Percentiles rank a stretch among this genome's conserved stretches.
phyloP scores from a whole-genome alignment of 495 filamentous ascomycete genomes.

The Annulohypoxylon moriforme region DNA sequence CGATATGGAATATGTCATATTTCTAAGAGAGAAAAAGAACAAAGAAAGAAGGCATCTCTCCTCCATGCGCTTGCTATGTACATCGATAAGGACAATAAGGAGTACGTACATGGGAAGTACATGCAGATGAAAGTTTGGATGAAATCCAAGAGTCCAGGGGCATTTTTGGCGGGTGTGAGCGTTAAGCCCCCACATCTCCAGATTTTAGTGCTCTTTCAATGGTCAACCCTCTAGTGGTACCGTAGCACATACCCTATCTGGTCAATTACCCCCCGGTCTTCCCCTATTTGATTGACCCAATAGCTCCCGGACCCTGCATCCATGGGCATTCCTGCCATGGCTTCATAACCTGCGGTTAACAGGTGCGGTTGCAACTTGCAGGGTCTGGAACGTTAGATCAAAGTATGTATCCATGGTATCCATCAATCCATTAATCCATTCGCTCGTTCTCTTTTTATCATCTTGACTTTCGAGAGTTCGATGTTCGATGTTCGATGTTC shows the following conservation, averaged over 20 bases:
- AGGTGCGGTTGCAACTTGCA: conserved; percentile 4
- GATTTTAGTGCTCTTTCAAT: conserved; percentile 26
- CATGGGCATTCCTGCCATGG: not conserved
- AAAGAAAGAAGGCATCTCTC: not conserved
- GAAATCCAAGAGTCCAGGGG: not conserved
- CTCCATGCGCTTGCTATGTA: not conserved
- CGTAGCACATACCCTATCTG: conserved; percentile 20
- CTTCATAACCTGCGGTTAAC: not conserved
- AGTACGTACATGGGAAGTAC: not conserved
- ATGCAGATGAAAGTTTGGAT: not conserved
- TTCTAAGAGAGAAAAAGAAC: not conserved
- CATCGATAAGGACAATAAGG: not conserved
- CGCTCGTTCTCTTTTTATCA: conserved; percentile 13
- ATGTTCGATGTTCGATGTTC: too few relatives aligned
- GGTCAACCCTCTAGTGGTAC: conserved; percentile 5
- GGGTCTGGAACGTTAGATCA: conserved; percentile 26
- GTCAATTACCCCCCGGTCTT: not conserved
- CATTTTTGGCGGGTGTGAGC: not conserved
- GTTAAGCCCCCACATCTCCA: conserved; percentile 14
- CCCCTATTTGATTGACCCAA: conserved; percentile 41
- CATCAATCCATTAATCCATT: conserved; percentile 3
- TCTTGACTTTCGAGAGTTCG: conserved; percentile 21
- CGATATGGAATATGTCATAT: not conserved
- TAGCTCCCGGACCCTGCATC: conserved; percentile 17
- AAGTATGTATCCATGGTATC: not conserved